phyloP scores from a whole-genome alignment of 2,329 filamentous ascomycete genomes.

The Onygenales sp. region DNA sequence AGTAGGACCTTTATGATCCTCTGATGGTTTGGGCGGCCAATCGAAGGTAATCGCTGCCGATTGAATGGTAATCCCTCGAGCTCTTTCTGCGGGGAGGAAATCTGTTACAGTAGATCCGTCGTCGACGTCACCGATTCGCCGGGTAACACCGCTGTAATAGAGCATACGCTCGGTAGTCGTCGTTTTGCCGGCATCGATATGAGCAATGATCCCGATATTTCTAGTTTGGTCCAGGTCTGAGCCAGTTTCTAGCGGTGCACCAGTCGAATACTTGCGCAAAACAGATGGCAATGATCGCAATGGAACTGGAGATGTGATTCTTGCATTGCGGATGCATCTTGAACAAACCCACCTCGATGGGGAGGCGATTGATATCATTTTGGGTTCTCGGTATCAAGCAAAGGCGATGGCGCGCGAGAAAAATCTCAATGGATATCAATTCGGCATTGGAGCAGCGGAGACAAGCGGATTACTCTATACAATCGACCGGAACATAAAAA shows the following conservation, averaged over 20 bases:
- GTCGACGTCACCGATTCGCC: slow-evolving; percentile 87
- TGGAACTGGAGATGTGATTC: background rate
- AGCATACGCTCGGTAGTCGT: slow-evolving; percentile 99
- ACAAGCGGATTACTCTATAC: background rate
- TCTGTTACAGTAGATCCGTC: slow-evolving; percentile 96
- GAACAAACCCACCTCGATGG: slow-evolving; percentile 9
- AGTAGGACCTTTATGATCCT: slow-evolving; percentile 9
- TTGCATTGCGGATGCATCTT: slow-evolving; percentile 4
- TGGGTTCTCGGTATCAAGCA: background rate
- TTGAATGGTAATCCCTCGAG: slow-evolving; percentile 92
- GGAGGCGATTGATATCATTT: slow-evolving; percentile 5
- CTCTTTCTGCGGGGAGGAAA: slow-evolving; percentile 85
- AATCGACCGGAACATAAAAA: background rate
- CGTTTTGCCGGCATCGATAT: slow-evolving; percentile 97
- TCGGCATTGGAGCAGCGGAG: background rate
- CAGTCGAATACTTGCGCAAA: slow-evolving; percentile 20
- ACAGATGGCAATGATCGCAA: background rate
- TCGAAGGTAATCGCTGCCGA: slow-evolving; percentile 92
- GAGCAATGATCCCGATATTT: slow-evolving; percentile 97
- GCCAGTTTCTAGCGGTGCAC: slow-evolving; percentile 12
- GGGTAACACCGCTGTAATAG: slow-evolving; percentile 85
- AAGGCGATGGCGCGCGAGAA: background rate
- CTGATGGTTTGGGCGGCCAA: slow-evolving; percentile 57
- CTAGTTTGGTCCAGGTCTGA: slow-evolving; percentile 54
- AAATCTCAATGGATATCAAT: background rate